These are phyloP conservation scores for Pilatotrama ljubarskyi DNA, from an alignment of 768 basidiomycete species.

Conservation along the genomic window DNA sequence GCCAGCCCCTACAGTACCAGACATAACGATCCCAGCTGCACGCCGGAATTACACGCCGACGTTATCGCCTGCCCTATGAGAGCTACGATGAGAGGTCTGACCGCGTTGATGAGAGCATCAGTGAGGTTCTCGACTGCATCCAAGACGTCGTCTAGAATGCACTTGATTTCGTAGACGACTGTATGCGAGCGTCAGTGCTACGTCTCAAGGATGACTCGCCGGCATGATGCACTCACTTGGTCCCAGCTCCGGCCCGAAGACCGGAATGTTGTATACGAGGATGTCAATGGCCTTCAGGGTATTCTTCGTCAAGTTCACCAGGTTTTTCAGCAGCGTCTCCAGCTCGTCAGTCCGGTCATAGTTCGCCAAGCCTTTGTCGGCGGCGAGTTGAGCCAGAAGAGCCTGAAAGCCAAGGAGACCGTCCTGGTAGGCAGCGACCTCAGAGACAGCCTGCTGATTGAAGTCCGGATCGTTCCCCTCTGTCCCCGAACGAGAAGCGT, in stretches of 20 bases:
- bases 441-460: slow-evolving; percentile 39
- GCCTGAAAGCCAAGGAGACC: slow-evolving; percentile 34
- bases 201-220: not conserved
- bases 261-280: slow-evolving; percentile 42
- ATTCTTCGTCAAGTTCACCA: slow-evolving; percentile 51
- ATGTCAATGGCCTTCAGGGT: slow-evolving; percentile 35
- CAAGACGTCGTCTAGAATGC: slow-evolving; percentile 52
- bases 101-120: slow-evolving; percentile 39
- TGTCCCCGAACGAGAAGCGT: not conserved
- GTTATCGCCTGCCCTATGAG: slow-evolving; percentile 27
- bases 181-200: not conserved
- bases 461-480: slow-evolving; percentile 31
- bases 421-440: slow-evolving; percentile 38
- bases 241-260: slow-evolving; percentile 51
- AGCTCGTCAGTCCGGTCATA: slow-evolving; percentile 46
- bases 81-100: slow-evolving; percentile 39
- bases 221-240: slow-evolving; percentile 47
- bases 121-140: slow-evolving; percentile 49
- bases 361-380: slow-evolving; percentile 51
- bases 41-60: slow-evolving; percentile 28
- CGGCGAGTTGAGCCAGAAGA: slow-evolving; percentile 31
- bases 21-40: slow-evolving; percentile 25
- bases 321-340: slow-evolving; percentile 50
- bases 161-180: slow-evolving; percentile 66
- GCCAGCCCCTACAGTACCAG: slow-evolving; percentile 13